Evolutionary conservation across 139 green algal species (phyloP), one percentile per base, ranked within the genome.

Genomic region (Zygnema cylindricum): DNA sequence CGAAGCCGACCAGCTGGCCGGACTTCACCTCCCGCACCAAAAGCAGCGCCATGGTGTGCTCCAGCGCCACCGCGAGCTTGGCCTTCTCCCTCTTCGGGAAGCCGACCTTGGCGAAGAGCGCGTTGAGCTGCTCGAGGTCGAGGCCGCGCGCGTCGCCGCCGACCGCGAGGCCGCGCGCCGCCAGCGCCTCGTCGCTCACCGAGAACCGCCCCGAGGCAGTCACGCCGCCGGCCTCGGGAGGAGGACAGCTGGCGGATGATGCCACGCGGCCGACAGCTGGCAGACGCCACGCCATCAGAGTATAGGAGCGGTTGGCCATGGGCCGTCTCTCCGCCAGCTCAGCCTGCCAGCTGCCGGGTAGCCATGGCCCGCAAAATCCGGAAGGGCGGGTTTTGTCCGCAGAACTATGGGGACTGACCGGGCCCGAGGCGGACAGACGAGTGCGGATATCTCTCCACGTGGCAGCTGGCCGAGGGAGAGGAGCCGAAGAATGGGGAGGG

Each of bases 71-170:
- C 3, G n/a, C 21, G 39, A 89, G 84, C 40, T 76, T 73, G 22
- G 36, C 30, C 32, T 71, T 35, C 55, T 71, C 73, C 25, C 84
- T 54, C 35, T 54, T 76, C 1, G 73, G 84, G 39, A 89, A 89
- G 42, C 84, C 84, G 22, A 76, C 84, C 32, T 85, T 85, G 55
- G n/a, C 38, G 40, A 89, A 89, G 1, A 89, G 69, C 25, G 25
- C 0, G 69, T 89, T 85, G 33, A 89, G 57, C 84, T 84, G 40
- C 43, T 85, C 71, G 23, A 85, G 33, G 55, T 85, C 71, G 35
- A 89, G n/a, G 0, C 16, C 63, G 32, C 49, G 32, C 16, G 23
- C n/a, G 49, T 82, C 83, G 57, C 21, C 39, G 1, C 32, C 30
- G 39, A 88, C 7, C 30, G 30, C 57, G 7, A 88, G 32, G 55